A percentile compares a stretch with the other conserved stretches of the same genome.
phyloP scores from a whole-genome alignment of 73 alveolate genomes.

The Tetrahymena elliotti region DNA sequence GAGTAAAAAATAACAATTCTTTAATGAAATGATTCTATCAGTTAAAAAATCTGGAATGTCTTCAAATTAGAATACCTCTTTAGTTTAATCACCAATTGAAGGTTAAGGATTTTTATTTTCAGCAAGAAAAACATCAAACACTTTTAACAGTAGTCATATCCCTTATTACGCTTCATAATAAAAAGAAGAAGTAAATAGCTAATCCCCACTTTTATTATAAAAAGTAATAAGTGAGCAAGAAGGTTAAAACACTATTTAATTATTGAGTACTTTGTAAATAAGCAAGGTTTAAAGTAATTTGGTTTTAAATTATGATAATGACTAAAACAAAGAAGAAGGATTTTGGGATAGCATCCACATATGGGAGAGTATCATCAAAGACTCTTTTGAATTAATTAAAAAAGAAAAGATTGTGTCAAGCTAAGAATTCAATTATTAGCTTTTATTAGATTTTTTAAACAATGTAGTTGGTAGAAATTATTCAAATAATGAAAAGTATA shows the following conservation, averaged over 20 bases:
- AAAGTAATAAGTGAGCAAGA: not conserved
- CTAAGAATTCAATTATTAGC: not conserved
- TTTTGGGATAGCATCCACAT: not conserved
- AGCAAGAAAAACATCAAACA: not conserved
- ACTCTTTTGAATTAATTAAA: not conserved
- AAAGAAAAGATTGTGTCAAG: not conserved
- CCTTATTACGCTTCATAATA: not conserved
- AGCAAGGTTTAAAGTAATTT: not conserved
- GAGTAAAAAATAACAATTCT: not conserved
- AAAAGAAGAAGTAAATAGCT: not conserved
- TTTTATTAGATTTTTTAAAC: not conserved
- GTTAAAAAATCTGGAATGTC: not conserved
- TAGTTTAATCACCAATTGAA: not conserved
- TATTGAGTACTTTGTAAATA: not conserved
- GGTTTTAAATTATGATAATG: not conserved
- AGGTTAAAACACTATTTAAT: too few relatives aligned
- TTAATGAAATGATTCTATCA: not conserved
- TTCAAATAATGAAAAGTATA: not conserved
- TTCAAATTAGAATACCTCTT: not conserved
- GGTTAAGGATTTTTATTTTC: not conserved
- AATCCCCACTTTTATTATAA: not conserved
- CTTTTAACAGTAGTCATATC: not conserved
- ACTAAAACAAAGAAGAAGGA: not conserved
- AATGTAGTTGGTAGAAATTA: not conserved
- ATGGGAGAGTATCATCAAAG: not conserved